Evolutionary conservation across 2,329 filamentous ascomycete species (phyloP).

Genomic region (Aspergillus latus): DNA sequence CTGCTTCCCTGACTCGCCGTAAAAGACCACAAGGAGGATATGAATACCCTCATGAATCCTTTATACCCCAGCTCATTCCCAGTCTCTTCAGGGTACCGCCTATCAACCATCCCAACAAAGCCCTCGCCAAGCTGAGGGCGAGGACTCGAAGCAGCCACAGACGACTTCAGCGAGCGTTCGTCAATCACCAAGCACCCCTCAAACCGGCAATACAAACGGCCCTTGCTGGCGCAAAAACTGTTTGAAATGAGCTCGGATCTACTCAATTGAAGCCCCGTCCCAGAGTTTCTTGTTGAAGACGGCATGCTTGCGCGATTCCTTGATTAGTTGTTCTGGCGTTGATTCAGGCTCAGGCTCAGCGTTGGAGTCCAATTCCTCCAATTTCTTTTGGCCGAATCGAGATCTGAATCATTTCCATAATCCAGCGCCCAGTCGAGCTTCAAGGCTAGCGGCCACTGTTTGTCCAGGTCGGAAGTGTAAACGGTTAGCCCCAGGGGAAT

Average conservation of each 20-base stretch:
- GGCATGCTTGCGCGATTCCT: neutral
- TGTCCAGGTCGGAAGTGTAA: neutral
- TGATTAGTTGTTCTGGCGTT: neutral
- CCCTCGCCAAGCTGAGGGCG: neutral
- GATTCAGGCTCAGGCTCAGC: neutral
- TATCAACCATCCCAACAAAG: neutral
- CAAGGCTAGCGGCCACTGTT: neutral
- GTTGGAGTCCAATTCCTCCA: neutral
- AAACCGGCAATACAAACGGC: neutral
- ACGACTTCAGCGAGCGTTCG: neutral
- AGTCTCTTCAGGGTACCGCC: neutral
- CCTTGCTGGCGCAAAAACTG: neutral
- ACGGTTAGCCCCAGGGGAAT: neutral
- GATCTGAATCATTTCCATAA: neutral
- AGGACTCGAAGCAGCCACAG: neutral
- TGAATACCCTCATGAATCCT: neutral
- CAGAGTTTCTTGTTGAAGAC: neutral
- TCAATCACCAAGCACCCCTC: neutral
- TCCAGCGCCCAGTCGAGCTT: neutral
- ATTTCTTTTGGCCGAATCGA: neutral
- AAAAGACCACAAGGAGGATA: neutral
- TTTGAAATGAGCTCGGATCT: neutral
- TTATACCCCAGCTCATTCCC: neutral
- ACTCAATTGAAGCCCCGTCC: neutral
- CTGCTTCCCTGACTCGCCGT: neutral